phyloP scores from a whole-genome alignment of 495 filamentous ascomycete genomes.

The Hypoxylon rickii region DNA sequence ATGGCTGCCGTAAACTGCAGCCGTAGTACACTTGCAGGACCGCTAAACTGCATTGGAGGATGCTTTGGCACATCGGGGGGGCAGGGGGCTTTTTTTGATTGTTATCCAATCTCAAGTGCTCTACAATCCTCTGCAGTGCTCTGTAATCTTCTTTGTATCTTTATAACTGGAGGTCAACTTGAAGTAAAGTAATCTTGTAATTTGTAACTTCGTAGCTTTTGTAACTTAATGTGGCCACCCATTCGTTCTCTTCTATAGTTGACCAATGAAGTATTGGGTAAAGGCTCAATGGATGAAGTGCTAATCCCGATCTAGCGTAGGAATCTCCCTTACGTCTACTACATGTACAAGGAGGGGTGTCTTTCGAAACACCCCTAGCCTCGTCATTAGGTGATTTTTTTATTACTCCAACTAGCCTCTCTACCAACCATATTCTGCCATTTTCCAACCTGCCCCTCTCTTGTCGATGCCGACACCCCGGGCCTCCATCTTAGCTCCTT shows the following conservation, averaged over 20 bases:
- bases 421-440: constrained; percentile 3
- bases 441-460: constrained; percentile 9
- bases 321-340: background rate
- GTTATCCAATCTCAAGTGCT: too few species aligned
- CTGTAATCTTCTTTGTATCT: too few species aligned
- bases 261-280: constrained; percentile 5
- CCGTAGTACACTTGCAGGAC: background rate
- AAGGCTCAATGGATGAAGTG: too few species aligned
- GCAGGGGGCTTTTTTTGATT: constrained; percentile 5
- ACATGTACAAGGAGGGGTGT: constrained; percentile 13
- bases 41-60: constrained; percentile 1
- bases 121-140: too few species aligned
- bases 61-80: background rate
- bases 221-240: constrained; percentile 1
- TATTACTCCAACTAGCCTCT: constrained; percentile 4
- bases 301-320: constrained; percentile 2
- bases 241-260: background rate
- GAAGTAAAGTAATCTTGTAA: too few species aligned
- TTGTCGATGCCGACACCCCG: background rate
- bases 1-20: background rate
- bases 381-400: constrained; percentile 20
- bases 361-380: constrained; percentile 19
- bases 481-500: constrained; percentile 3
- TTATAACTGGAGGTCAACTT: too few species aligned
- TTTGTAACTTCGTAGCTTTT: too few species aligned